Conservation (phyloP, 2,329 filamentous ascomycete species). For the Trichoderma asperellum region DNA sequence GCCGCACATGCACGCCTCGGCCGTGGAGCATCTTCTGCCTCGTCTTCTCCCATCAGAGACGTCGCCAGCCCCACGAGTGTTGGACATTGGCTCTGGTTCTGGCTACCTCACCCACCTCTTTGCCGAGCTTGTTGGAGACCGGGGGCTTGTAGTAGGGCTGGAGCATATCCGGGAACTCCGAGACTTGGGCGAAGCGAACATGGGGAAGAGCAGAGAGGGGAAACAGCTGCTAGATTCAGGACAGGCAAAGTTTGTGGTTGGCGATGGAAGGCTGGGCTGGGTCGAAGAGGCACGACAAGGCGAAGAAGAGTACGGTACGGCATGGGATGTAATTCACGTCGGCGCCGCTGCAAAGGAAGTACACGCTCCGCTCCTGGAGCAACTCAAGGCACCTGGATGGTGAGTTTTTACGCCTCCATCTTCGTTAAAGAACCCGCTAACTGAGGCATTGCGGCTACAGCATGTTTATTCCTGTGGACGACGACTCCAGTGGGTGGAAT, state of each 20-base stretch:
- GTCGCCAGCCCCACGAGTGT: constrained; percentile 54
- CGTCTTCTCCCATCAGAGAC: constrained; percentile 45
- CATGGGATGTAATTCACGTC: constrained; percentile 94
- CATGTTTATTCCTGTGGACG: constrained; percentile 78
- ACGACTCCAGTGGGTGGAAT: constrained; percentile 47
- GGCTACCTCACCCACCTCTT: constrained; percentile 89
- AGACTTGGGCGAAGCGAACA: constrained; percentile 66
- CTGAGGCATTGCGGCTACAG: constrained; percentile 40
- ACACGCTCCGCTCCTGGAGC: constrained; percentile 72
- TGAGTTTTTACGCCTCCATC: constrained; percentile 37
- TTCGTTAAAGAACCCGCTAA: background rate
- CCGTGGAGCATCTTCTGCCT: constrained; percentile 54
- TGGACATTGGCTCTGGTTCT: constrained; percentile 76
- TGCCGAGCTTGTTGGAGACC: constrained; percentile 70
- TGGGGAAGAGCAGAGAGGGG: constrained; percentile 65
- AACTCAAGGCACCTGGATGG: constrained; percentile 77
- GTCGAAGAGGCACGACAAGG: constrained; percentile 55
- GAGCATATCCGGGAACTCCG: constrained; percentile 72
- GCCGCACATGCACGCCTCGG: constrained; percentile 64
- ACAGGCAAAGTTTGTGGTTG: constrained; percentile 71
- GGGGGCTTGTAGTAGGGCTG: constrained; percentile 66
- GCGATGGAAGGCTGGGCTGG: constrained; percentile 69
- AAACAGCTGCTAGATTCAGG: constrained; percentile 63
- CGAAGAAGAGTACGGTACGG: constrained; percentile 52
- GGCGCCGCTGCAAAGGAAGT: constrained; percentile 80